Base-by-base conservation (phyloP, 2,329 filamentous ascomycete species). In the Fusarium sp. region DNA sequence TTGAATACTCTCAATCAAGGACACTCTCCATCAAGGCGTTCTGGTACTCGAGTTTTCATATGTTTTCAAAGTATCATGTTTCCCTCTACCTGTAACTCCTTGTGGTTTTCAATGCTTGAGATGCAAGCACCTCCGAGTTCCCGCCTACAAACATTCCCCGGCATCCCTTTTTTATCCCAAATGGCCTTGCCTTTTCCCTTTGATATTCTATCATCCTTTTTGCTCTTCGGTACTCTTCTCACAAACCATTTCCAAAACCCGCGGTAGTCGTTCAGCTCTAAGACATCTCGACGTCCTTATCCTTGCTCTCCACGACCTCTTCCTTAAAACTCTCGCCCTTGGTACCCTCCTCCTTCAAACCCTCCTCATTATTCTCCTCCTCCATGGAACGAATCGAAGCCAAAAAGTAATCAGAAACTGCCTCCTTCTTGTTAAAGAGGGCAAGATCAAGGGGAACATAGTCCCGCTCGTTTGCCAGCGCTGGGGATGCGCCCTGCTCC, bases 371-470 rank as follows among this genome's bases (percentile, higher is more conserved):
- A 61, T 89, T 88, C 65, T 84, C 82, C 6, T 82, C 83, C 79
- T 90, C 88, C 13, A 90, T 73, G 57, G 83, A 83, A 56, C 83
- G 84, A 22, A 86, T 84, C 68, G 86, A 83, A n/a, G 84, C 81
- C 52, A 91, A 73, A 78, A 91, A 91, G 80, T 88, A 91, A 67
- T 92, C 88, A 5, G 91, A 90, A 11, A 93, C 90, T 8, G 91
- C 87, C 62, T 86, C 86, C 86, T 94, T 92, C 76, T 92, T 90
- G 73, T 91, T 90, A 76, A 93, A 88, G 81, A 93, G 90, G 18
- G 93, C 93, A 76, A 95, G 86, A 77, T 95, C 94, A 3, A 95
- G 86, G 4, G 93, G 91, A 77, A 95, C 93, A 78, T 97, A 94
- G 31, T 97, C 95, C 57, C 93, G 93, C 80, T 92, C 90, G 81